These are phyloP conservation scores for Yamadazyma atmosphaerica DNA, from an alignment of 1,139 yeast genomes.

Conservation along the genomic window DNA sequence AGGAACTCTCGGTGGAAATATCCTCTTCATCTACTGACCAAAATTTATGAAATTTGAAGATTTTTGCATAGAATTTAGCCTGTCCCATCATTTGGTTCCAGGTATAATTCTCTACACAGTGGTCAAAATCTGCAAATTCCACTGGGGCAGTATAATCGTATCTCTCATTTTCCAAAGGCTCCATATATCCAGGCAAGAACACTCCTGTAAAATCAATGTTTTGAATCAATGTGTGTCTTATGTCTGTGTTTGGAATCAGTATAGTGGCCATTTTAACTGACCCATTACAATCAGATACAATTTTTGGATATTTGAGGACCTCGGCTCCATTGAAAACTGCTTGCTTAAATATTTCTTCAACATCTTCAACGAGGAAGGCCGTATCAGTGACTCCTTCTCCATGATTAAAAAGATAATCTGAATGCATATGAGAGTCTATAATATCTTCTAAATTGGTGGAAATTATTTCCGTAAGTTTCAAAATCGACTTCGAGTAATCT, in stretches of 20 bases:
- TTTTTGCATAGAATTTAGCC: slow-evolving; percentile 57
- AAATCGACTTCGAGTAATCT: slow-evolving; percentile 12
- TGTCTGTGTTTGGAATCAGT: slow-evolving; percentile 58
- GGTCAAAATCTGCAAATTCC: slow-evolving; percentile 54
- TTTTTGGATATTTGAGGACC: slow-evolving; percentile 43
- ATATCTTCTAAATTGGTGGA: slow-evolving; percentile 19
- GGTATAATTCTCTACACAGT: slow-evolving; percentile 75
- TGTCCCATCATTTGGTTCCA: slow-evolving; percentile 66
- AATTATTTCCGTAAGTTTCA: slow-evolving; percentile 17
- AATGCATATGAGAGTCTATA: slow-evolving; percentile 28
- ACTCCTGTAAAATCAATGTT: slow-evolving; percentile 43
- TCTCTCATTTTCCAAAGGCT: neutral
- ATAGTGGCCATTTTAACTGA: slow-evolving; percentile 54
- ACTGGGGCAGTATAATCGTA: slow-evolving; percentile 4
- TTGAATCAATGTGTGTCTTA: slow-evolving; percentile 68
- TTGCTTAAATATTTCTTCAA: slow-evolving; percentile 38
- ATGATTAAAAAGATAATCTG: slow-evolving; percentile 53
- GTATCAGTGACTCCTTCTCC: slow-evolving; percentile 81
- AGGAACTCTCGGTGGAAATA: slow-evolving; percentile 66
- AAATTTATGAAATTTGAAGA: slow-evolving; percentile 72
- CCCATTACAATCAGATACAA: slow-evolving; percentile 49
- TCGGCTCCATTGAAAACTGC: slow-evolving; percentile 60
- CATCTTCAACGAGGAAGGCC: slow-evolving; percentile 57
- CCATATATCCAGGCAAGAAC: slow-evolving; percentile 58
- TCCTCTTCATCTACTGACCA: slow-evolving; percentile 85